phyloP scores from a whole-genome alignment of 2,329 filamentous ascomycete species.

The Dactylellina leptospora region DNA sequence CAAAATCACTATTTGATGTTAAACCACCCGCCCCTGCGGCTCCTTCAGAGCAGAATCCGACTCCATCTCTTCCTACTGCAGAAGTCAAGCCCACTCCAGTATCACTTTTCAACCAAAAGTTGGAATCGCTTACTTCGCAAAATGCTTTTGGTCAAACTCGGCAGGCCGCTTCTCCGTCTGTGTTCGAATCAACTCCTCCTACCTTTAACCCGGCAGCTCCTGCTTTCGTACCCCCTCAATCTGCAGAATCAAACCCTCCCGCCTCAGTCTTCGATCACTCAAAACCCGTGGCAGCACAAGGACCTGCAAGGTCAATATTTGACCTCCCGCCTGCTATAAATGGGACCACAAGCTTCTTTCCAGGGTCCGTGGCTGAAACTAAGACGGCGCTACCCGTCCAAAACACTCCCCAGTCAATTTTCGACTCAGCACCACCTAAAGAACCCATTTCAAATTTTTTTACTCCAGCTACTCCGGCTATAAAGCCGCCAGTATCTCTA shows the following conservation, averaged over 20 bases:
- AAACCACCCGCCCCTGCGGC: conserved; percentile 11
- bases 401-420: conserved; percentile 8
- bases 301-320: conserved; percentile 26
- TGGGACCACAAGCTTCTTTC: conserved; percentile 29
- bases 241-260: conserved; percentile 16
- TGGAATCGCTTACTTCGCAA: neutral
- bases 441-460: conserved; percentile 39
- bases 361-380: neutral
- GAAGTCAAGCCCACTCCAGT: conserved; percentile 20
- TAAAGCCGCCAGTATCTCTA: conserved; percentile 1
- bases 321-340: conserved; percentile 16
- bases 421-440: conserved; percentile 1
- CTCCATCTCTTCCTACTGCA: neutral
- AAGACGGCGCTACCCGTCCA: neutral
- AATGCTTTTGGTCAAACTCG: neutral
- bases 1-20: conserved; percentile 23
- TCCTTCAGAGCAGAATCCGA: conserved; percentile 19
- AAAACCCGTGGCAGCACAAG: neutral
- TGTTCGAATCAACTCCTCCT: neutral
- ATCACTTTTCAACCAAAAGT: conserved; percentile 33
- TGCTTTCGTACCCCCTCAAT: conserved; percentile 21
- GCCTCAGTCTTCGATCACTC: conserved; percentile 23
- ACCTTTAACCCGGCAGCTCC: conserved; percentile 25
- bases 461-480: conserved; percentile 14
- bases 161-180: neutral